phyloP scores from a whole-genome alignment of 2,329 filamentous ascomycete species.

The Helotiales sp. region DNA sequence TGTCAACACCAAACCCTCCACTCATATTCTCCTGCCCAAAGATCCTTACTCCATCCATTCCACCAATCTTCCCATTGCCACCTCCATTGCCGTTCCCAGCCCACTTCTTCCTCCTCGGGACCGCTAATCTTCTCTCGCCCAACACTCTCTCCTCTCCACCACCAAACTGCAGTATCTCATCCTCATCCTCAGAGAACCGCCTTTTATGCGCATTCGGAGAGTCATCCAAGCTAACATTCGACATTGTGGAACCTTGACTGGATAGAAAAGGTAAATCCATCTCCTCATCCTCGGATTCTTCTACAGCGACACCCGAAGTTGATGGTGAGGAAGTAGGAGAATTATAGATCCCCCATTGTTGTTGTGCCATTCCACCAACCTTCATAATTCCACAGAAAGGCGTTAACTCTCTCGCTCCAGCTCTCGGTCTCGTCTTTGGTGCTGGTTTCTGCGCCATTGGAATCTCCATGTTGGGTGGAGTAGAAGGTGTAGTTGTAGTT shows the following conservation, averaged over 20 bases:
- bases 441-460: background rate
- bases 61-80: too few relatives aligned
- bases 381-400: constrained; percentile 83
- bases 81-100: constrained; percentile 34
- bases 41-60: constrained; percentile 8
- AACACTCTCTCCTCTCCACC: constrained; percentile 24
- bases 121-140: constrained; percentile 27
- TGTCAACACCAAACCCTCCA: constrained; percentile 28
- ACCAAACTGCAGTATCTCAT: constrained; percentile 6
- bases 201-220: constrained; percentile 23
- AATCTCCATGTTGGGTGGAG: background rate
- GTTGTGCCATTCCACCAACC: constrained; percentile 65
- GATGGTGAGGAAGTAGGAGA: constrained; percentile 37
- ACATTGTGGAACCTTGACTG: constrained; percentile 26
- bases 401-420: constrained; percentile 58
- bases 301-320: constrained; percentile 30
- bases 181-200: constrained; percentile 30
- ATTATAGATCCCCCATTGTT: constrained; percentile 23
- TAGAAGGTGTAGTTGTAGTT: constrained; percentile 24
- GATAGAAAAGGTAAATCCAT: constrained; percentile 29
- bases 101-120: constrained; percentile 23
- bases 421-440: constrained; percentile 26
- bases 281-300: constrained; percentile 39
- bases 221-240: constrained; percentile 13
- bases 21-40: constrained; percentile 49